phyloP scores from a whole-genome alignment of 768 basidiomycete genomes.

The Psilocybe cubensis region DNA sequence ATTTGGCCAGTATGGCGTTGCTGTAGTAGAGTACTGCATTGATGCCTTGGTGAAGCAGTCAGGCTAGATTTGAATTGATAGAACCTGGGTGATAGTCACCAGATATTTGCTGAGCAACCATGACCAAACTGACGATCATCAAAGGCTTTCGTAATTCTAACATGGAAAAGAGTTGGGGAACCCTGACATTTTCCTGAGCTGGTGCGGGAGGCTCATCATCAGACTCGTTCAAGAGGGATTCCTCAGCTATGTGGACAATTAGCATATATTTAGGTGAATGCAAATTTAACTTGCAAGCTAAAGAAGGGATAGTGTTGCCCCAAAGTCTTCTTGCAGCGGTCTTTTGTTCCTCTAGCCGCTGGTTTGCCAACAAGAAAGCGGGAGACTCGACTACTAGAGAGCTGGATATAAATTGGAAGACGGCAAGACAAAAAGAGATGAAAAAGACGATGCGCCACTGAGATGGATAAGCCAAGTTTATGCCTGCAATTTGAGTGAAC shows the following conservation, averaged over 20 bases:
- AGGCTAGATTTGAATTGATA: neutral
- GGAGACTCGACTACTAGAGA: constrained; percentile 71
- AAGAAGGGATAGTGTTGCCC: constrained; percentile 35
- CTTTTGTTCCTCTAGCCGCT: constrained; percentile 53
- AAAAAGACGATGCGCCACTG: constrained; percentile 75
- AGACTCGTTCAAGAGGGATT: constrained; percentile 43
- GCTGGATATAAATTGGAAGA: constrained; percentile 59
- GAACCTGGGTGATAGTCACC: constrained; percentile 41
- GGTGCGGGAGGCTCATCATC: constrained; percentile 28
- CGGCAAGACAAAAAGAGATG: constrained; percentile 59
- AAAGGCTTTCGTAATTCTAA: constrained; percentile 65
- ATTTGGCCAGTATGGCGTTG: constrained; percentile 81
- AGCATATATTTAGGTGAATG: neutral
- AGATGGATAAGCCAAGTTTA: constrained; percentile 68
- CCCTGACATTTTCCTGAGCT: constrained; percentile 40
- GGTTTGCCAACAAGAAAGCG: constrained; percentile 59
- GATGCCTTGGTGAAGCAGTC: constrained; percentile 51
- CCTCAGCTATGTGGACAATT: constrained; percentile 29
- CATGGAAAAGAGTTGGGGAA: constrained; percentile 54
- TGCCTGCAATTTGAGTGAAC: constrained; percentile 79
- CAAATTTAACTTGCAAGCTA: constrained; percentile 27
- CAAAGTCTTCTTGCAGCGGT: constrained; percentile 55
- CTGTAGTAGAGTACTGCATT: constrained; percentile 93
- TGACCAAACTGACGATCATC: constrained; percentile 66
- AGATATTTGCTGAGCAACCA: constrained; percentile 81